Percentiles rank a stretch among this genome's conserved stretches.
phyloP scores from a whole-genome alignment of 1,139 yeast species.

The Magnusiomyces ingens region DNA sequence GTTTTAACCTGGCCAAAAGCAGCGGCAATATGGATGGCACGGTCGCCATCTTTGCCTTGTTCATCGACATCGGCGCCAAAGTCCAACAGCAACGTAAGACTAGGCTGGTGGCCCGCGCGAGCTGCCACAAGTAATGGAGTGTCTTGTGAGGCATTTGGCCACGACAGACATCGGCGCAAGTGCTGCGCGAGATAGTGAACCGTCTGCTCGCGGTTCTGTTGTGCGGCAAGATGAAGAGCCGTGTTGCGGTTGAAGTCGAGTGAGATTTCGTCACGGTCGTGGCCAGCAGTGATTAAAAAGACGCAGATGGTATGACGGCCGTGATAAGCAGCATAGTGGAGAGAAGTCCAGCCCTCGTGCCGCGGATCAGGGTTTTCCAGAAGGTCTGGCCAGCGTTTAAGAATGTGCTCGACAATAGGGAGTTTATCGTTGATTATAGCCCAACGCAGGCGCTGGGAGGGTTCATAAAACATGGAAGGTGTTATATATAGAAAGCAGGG shows the following conservation, averaged over 20 bases:
- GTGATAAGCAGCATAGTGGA: slow-evolving; percentile 78
- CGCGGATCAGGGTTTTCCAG: slow-evolving; percentile 64
- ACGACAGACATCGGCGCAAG: slow-evolving; percentile 62
- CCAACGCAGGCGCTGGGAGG: slow-evolving; percentile 60
- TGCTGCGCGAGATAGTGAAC: slow-evolving; percentile 76
- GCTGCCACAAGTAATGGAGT: slow-evolving; percentile 71
- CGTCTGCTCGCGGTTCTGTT: slow-evolving; percentile 68
- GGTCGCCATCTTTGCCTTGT: slow-evolving; percentile 57
- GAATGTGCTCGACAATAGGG: slow-evolving; percentile 62
- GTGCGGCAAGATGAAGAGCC: slow-evolving; percentile 69
- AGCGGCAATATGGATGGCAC: slow-evolving; percentile 74
- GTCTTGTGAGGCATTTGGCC: slow-evolving; percentile 48
- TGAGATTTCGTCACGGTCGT: slow-evolving; percentile 43
- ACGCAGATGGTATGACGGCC: slow-evolving; percentile 79
- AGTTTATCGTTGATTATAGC: slow-evolving; percentile 70
- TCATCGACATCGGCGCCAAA: slow-evolving; percentile 70
- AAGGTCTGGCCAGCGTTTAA: slow-evolving; percentile 68
- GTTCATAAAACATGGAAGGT: slow-evolving; percentile 38
- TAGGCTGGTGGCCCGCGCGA: slow-evolving; percentile 57
- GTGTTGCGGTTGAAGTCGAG: slow-evolving; percentile 62
- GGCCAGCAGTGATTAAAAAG: slow-evolving; percentile 42
- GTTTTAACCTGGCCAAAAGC: slow-evolving; percentile 68
- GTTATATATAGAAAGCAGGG: too few species aligned
- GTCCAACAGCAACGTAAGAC: slow-evolving; percentile 62
- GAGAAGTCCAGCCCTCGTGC: slow-evolving; percentile 75